Evolutionary conservation across 208 protist genomes (phyloP), one percentile per base, ranked within the genome.

Genomic region (Balamuthia mandrillaris): DNA sequence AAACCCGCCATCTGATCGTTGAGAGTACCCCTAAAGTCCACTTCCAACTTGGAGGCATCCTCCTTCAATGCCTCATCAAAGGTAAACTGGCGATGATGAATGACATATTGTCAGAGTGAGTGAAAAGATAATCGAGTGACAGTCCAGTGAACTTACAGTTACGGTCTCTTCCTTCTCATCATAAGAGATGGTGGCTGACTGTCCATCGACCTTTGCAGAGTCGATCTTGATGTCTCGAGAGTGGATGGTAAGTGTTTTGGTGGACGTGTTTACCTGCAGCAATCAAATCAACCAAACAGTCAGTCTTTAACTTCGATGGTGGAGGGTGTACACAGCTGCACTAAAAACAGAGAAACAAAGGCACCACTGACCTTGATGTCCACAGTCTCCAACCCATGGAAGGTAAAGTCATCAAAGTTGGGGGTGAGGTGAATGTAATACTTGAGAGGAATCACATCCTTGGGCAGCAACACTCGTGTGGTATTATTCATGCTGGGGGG

Each of bases 1-100:
- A 97, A 96, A 35, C 96, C 96, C 24, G 90, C 92, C 83, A 97
- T 90, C 83, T 97, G 94, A 82, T 95, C 93, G 74, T 95, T 92
- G 63, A 97, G 94, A 18, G 66, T 81, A 56, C 96, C 94, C 51
- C 88, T 87, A 86, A 96, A 98, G 41, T 91, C 70, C 37, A 98
- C 91, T 18, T 58, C 58, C 4, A 98, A 86, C 35, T 85, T 74
- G 0, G 87, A n/a, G n/a, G n/a, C n/a, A n/a, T n/a, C 70, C 42
- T 21, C 66, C 27, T 74, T 86, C 41, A 90, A 65, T 3, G 1
- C 47, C 24, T 89, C 81, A 29, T 16, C 12, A 77, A 87, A 79
- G 21, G 14, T 16, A 87, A 78, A 14, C 37, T 87, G 45, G n/a
- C n/a, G n/a, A n/a, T n/a, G n/a, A n/a, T n/a, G n/a, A n/a, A n/a